Base-by-base conservation (phyloP, 1,284 basidiomycete genomes). In the Sanghuangporus sanghuang region DNA sequence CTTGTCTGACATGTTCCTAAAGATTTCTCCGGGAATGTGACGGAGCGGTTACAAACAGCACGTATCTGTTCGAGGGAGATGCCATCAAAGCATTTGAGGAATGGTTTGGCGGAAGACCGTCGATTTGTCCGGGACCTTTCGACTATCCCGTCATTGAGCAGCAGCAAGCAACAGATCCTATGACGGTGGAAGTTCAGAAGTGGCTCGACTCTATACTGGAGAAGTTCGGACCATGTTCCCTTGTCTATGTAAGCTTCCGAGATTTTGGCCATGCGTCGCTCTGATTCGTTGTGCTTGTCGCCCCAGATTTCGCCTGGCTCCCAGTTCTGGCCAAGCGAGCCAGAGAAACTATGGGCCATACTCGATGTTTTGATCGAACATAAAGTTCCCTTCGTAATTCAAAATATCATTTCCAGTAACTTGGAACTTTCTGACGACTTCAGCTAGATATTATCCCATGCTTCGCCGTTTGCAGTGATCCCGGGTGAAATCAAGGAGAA, bases 241-340 rank as follows among this genome's bases (percentile, higher is more conserved):
- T 66, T 16, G 48, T 67, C 11, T 67, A 66, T 35, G 66, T 63
- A 27, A 64, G 54, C 3, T 39, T 40, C 36, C 4, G 9, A 36
- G 2, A 7, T 39, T n/a, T 21, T 18, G 12, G 27, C 16, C 50
- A 11, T 7, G 16, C 12, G 8, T n/a, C 38, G 8, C 44, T 59
- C 38, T 32, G 12, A 21, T 9, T 32, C 23, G 36, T 39, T 57
- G 16, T 27, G n/a, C 18, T 7, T 6, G 27, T 44, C 21, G 11
- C 16, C 32, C 9, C 39, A 67, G 66, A 46, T 67, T 32, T 63
- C 66, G 12, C 64, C 66, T 48, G 66, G 66, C n/a, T 57, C 54
- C 18, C 21, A 42, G 12, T 67, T 44, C 23, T 67, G 66, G 66
- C 57, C 62, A 5, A 44, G 35, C 5, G 58, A 59, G 14, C 36